Base-by-base conservation (phyloP, 2,329 filamentous ascomycete species). In the Neonectria coccinea region DNA sequence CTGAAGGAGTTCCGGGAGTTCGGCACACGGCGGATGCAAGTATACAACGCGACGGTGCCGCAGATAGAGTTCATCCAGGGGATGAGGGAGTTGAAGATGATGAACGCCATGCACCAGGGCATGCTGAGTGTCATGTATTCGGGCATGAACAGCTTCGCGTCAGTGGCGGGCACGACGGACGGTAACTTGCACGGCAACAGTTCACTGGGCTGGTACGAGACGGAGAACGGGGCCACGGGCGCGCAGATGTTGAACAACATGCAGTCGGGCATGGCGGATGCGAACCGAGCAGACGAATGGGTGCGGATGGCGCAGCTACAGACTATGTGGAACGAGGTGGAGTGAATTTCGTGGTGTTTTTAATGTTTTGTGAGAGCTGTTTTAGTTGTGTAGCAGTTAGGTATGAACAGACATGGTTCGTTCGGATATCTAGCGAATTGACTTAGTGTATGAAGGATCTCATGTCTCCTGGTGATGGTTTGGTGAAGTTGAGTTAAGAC, bases 141-240 rank as follows among this genome's bases (percentile, higher is more conserved):
- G 8, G 77, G 76, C 0, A 75, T 76, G 68, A 72, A 78, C 36
- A 62, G 74, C 2, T 72, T 76, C 20, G 64, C 70, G 18, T 59
- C 67, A 6, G 52, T 79, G 1, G 63, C 67, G 4, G 78, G 72
- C 3, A 70, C 67, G 0, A 75, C 69, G 12, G 75, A 79, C 18
- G 75, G 76, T 0, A 57, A 79, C 20, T 45, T 68, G 55, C 76
- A 81, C 52, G 79, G 79, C 0, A 80, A 74, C 48, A 78, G 70
- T 51, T 66, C 68, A 0, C 29, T 79, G 1, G 79, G 79, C 0
- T 81, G 77, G 67, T 73, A 80, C 44, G 76, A 76, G 39, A 79
- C 78, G 18, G 67, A 75, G 27, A 51, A 77, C 20, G 78, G 79
- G 0, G 79, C 71, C 0, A 77, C 73, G n/a, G 68, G 71, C 5